Evolutionary conservation across 1,284 basidiomycete genomes (phyloP).

Genomic region (Cystobasidium pallidum): DNA sequence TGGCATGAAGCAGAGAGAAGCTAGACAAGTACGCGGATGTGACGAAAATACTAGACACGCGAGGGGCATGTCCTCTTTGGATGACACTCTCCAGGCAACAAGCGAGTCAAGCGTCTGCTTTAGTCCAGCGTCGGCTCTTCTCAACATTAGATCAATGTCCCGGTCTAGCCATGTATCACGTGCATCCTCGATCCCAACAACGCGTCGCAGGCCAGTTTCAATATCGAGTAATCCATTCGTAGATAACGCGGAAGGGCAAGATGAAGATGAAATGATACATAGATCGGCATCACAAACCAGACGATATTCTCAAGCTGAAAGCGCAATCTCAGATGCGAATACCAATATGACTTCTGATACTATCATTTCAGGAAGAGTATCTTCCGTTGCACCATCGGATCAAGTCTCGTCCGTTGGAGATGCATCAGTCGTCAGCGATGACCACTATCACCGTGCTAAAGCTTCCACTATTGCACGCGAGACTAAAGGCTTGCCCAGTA

Average conservation of each 20-base stretch:
- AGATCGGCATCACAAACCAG: constrained; percentile 6
- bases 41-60: neutral
- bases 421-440: constrained; percentile 6
- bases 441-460: constrained; percentile 16
- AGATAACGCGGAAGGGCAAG: neutral
- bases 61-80: neutral
- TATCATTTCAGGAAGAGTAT: constrained; percentile 9
- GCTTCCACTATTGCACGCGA: constrained; percentile 1
- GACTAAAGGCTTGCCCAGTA: neutral
- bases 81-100: neutral
- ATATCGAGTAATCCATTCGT: constrained; percentile 11
- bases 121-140: neutral
- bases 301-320: constrained; percentile 1
- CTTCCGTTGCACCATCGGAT: constrained; percentile 17
- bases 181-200: neutral
- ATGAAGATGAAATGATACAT: constrained; percentile 2
- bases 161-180: neutral
- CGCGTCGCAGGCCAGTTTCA: neutral
- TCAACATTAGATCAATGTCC: neutral
- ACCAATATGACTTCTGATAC: neutral
- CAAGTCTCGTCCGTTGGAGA: neutral
- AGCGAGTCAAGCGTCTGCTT: neutral
- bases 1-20: neutral
- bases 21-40: neutral
- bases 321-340: constrained; percentile 4